phyloP scores from a whole-genome alignment of 1,284 basidiomycete genomes.

The Cryptococcus sp. region DNA sequence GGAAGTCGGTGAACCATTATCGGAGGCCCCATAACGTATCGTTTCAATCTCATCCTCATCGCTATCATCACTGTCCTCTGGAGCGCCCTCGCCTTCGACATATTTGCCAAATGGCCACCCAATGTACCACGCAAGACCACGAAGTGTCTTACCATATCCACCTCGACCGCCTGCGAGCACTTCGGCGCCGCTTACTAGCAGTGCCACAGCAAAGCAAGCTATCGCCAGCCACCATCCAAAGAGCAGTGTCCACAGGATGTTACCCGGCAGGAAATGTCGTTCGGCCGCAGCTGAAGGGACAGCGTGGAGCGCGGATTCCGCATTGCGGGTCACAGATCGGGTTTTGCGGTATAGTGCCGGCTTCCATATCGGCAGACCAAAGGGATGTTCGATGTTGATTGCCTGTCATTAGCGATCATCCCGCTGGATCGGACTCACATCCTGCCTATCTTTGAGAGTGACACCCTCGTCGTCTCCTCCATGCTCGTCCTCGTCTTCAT shows the following conservation, averaged over 20 bases:
- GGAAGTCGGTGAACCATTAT: constrained; percentile 5
- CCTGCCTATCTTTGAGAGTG: constrained; percentile 93
- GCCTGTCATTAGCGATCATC: constrained; percentile 40
- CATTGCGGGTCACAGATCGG: constrained; percentile 90
- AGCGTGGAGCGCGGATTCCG: constrained; percentile 88
- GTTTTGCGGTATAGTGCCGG: constrained; percentile 98
- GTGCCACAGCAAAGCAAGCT: constrained; percentile 64
- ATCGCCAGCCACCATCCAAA: constrained; percentile 91
- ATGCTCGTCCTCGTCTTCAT: constrained; percentile 26
- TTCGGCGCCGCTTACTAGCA: constrained; percentile 64
- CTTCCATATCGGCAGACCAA: constrained; percentile 99
- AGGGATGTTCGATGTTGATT: constrained; percentile 98
- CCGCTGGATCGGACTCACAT: constrained; percentile 54
- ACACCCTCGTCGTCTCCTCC: constrained; percentile 71
- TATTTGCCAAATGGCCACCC: constrained; percentile 99
- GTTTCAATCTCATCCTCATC: constrained; percentile 48
- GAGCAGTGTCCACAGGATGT: constrained; percentile 80
- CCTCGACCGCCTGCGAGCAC: constrained; percentile 62
- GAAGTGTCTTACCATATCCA: constrained; percentile 80
- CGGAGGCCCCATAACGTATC: constrained; percentile 7
- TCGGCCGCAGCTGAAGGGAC: constrained; percentile 88
- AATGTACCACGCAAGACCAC: constrained; percentile 92
- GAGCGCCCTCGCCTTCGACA: constrained; percentile 73
- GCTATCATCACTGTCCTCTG: constrained; percentile 30
- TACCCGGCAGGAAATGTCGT: constrained; percentile 83